Evolutionary conservation across 805 yeast species (phyloP).

Genomic region (Pichia cephalocereana): DNA sequence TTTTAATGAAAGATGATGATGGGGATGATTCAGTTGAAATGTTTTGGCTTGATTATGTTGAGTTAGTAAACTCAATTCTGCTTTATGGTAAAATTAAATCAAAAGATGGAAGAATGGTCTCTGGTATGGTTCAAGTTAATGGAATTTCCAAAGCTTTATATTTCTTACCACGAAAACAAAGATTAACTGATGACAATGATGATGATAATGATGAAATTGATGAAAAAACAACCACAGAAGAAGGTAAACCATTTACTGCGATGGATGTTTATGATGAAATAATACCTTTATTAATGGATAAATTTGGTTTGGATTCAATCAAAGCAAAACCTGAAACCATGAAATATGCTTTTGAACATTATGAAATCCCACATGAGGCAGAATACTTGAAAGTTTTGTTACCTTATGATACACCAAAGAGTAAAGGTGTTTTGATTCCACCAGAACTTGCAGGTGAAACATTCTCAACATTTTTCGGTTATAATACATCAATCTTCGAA

Average conservation of each 20-base stretch:
- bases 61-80: constrained; percentile 56
- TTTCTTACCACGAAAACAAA: constrained; percentile 57
- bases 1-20: constrained; percentile 19
- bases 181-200: constrained; percentile 28
- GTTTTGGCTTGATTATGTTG: constrained; percentile 88
- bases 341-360: constrained; percentile 84
- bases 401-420: constrained; percentile 62
- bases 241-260: constrained; percentile 33
- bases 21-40: constrained; percentile 44
- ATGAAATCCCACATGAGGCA: constrained; percentile 67
- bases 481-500: constrained; percentile 67
- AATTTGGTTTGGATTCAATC: constrained; percentile 51
- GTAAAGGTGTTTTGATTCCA: constrained; percentile 42
- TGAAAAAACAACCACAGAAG: constrained; percentile 30
- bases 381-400: constrained; percentile 72
- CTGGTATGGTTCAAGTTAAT: constrained; percentile 68
- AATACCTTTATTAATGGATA: constrained; percentile 50
- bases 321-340: constrained; percentile 62
- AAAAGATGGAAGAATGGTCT: constrained; percentile 47
- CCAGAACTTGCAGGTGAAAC: constrained; percentile 65
- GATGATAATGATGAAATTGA: constrained; percentile 36
- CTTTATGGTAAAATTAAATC: constrained; percentile 76
- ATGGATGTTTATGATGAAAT: constrained; percentile 75
- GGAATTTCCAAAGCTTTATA: constrained; percentile 64
- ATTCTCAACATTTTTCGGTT: constrained; percentile 72